These are phyloP conservation scores for Coemansia sp. DNA, from an alignment of 192 early-diverging fungal species.

Conservation along the genomic window DNA sequence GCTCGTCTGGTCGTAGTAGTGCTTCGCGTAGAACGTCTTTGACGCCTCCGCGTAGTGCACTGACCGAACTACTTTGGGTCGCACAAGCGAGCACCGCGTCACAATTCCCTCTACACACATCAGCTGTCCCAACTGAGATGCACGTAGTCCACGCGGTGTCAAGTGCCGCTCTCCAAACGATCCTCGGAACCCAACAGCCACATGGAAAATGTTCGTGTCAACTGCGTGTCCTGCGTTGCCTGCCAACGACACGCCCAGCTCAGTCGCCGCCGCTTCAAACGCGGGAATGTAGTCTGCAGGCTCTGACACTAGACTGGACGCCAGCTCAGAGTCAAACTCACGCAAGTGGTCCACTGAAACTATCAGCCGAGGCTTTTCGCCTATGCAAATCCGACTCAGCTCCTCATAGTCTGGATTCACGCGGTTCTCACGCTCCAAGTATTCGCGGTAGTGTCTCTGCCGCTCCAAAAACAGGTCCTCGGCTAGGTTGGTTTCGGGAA, in stretches of 20 bases:
- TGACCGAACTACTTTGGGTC: slow-evolving; percentile 89
- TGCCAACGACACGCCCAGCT: slow-evolving; percentile 16
- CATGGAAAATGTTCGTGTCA: slow-evolving; percentile 17
- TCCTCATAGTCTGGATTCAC: slow-evolving; percentile 40
- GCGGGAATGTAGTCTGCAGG: slow-evolving; percentile 87
- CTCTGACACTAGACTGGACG: slow-evolving; percentile 67
- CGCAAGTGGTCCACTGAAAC: slow-evolving; percentile 91
- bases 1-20: slow-evolving; percentile 88
- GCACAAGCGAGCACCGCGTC: slow-evolving; percentile 94
- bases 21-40: slow-evolving; percentile 75
- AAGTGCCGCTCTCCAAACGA: slow-evolving; percentile 89
- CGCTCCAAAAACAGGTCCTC: slow-evolving; percentile 54
- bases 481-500: slow-evolving; percentile 40
- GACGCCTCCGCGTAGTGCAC: slow-evolving; percentile 94
- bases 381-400: slow-evolving; percentile 21
- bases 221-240: slow-evolving; percentile 8
- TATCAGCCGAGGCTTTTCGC: slow-evolving; percentile 66
- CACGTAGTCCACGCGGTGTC: slow-evolving; percentile 83
- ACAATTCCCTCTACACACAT: slow-evolving; percentile 98
- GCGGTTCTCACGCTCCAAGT: slow-evolving; percentile 57
- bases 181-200: slow-evolving; percentile 87
- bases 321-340: slow-evolving; percentile 70
- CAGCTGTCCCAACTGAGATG: slow-evolving; percentile 80
- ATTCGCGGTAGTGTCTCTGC: slow-evolving; percentile 52
- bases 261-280: slow-evolving; percentile 64